Conservation (phyloP, 257 asterid genomes). For the Craterostigma plantagineum region DNA sequence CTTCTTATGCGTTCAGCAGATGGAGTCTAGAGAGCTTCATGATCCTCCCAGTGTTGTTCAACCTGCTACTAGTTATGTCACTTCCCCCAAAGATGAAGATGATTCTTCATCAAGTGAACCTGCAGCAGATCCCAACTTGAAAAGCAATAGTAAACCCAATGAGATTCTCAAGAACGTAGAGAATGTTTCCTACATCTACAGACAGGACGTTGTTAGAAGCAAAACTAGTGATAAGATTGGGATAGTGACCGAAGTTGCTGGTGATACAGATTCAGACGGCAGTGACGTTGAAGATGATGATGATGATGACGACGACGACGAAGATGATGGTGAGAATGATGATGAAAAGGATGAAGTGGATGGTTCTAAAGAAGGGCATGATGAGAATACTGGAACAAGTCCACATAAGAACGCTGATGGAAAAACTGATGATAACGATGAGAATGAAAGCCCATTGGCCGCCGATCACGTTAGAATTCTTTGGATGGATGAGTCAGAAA, state of each 20-base stretch:
- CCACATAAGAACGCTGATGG: constrained; percentile 21
- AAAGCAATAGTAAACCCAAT: constrained; percentile 25
- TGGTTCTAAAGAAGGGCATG: constrained; percentile 23
- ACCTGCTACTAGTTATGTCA: constrained; percentile 17
- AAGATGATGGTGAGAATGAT: constrained; percentile 15
- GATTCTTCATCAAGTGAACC: constrained; percentile 15
- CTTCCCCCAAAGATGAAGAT: constrained; percentile 11
- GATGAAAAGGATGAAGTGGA: constrained; percentile 19
- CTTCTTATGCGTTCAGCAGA: constrained; percentile 18
- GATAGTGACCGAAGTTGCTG: constrained; percentile 82
- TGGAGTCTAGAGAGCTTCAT: constrained; percentile 41
- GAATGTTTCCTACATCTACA: constrained; percentile 43
- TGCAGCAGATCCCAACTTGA: constrained; percentile 16
- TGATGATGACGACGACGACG: constrained; percentile 32
- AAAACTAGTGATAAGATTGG: constrained; percentile 42
- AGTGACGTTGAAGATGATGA: constrained; percentile 60
- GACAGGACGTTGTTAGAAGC: constrained; percentile 78
- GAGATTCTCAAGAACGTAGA: constrained; percentile 42
- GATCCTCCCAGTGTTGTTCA: constrained; percentile 9
- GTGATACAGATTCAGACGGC: constrained; percentile 88
- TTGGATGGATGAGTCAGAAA: constrained; percentile 81
- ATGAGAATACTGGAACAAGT: constrained; percentile 16
- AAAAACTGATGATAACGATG: constrained; percentile 20
- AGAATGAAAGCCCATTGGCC: constrained; percentile 21
- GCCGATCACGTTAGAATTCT: constrained; percentile 74